Evolutionary conservation across 305 asterid genomes (phyloP), one percentile per base, ranked within the genome.

Genomic region (Solanum hybrid): DNA sequence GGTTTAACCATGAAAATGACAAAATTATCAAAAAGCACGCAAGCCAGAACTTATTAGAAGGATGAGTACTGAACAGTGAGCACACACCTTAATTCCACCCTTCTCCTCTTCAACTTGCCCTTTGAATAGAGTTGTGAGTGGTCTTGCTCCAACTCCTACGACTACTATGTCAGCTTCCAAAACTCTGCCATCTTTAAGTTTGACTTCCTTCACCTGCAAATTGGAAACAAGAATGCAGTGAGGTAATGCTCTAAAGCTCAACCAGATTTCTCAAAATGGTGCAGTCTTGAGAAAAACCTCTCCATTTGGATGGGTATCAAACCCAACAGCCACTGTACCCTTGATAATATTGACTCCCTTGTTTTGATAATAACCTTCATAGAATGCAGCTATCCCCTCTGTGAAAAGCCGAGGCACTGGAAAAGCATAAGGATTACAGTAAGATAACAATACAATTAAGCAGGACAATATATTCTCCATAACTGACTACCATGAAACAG

Each of bases 401-500:
- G 99, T 97, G 94, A 97, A 97, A 36, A 97, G 94, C 90, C 99
- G 94, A 84, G 99, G 99, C 99, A 97, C 99, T 97, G 95, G 64
- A 91, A 90, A 91, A 89, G 29, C 78, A 92, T 14, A 87, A 78
- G 51, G 77, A 22, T 57, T 61, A 85, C 88, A 51, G 77, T 85
- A 85, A 33, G 46, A 85, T 85, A 33, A 57, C 80, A 89, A 24
- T 64, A 33, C 87, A 80, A 28, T 11, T 14, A 26, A 57, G 20
- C 20, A 78, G 77, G 75, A 61, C 36, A n/a, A 16, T 8, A 24
- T 57, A 22, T 79, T 31, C 90, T 78, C 64, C 75, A 51, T 11
- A 79, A 57, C n/a, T 20, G 73, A 29, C 26, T 20, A 61, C 1
- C 40, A 29, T 51, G 85, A 80, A 71, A 86, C 42, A 18, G 37